Percentiles rank a stretch among this genome's conserved stretches.
These are phyloP conservation scores for Globisporangium nunn DNA, from an alignment of 352 stramenopile species.

Conservation along the genomic window DNA sequence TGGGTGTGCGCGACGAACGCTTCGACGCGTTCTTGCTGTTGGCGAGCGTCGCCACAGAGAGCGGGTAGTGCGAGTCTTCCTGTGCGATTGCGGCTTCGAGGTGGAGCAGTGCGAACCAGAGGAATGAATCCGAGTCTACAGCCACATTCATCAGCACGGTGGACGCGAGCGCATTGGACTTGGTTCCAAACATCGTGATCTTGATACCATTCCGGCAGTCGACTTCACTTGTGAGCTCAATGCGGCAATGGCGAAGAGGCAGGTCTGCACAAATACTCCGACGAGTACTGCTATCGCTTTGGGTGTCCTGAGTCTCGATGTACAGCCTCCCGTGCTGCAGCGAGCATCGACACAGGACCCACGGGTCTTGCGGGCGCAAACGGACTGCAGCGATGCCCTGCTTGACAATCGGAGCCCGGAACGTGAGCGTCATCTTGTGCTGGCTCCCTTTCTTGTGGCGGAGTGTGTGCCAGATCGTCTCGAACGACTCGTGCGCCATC, in stretches of 20 bases:
- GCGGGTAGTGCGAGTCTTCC: conserved; percentile 28
- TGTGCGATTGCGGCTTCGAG: conserved; percentile 46
- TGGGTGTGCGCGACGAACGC: conserved; percentile 8
- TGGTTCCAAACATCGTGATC: conserved; percentile 16
- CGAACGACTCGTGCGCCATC: conserved; percentile 59
- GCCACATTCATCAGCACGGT: conserved; percentile 37
- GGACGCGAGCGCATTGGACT: conserved; percentile 8
- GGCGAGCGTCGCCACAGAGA: conserved; percentile 16
- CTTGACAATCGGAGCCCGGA: conserved; percentile 41
- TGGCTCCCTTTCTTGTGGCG: conserved; percentile 45
- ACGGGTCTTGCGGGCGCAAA: conserved; percentile 27
- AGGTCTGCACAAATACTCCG: conserved; percentile 15
- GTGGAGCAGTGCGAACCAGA: conserved; percentile 48
- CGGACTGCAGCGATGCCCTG: conserved; percentile 27
- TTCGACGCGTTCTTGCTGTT: conserved; percentile 19
- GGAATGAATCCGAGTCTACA: conserved; percentile 35
- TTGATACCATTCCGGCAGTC: conserved; percentile 44
- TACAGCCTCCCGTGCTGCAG: conserved; percentile 33
- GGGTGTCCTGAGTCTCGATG: conserved; percentile 12
- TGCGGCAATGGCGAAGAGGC: conserved; percentile 34
- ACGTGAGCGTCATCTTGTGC: conserved; percentile 42
- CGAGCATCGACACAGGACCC: conserved; percentile 22
- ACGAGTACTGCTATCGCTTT: not conserved
- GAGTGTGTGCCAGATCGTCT: conserved; percentile 64
- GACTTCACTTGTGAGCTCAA: conserved; percentile 38